A percentile compares a stretch with the other conserved stretches of the same genome.
Evolutionary conservation across 1,139 yeast species (phyloP).

Genomic region (Saccharomyces hybrid): DNA sequence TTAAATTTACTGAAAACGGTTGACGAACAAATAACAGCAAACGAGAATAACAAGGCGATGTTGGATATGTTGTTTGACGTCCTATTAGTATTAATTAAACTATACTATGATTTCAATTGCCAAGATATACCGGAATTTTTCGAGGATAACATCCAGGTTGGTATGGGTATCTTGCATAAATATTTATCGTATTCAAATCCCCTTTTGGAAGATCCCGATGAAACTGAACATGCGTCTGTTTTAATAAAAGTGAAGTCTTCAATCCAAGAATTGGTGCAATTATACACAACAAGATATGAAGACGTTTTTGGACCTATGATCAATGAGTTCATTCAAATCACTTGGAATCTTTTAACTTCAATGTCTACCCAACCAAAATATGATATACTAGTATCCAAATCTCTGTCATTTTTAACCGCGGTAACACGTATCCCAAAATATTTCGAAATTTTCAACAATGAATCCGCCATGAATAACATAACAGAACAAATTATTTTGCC

Average conservation of each 20-base stretch:
- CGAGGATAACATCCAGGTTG: conserved; percentile 75
- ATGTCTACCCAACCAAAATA: conserved; percentile 67
- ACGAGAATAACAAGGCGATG: conserved; percentile 39
- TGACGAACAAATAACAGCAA: conserved; percentile 55
- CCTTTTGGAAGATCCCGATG: conserved; percentile 45
- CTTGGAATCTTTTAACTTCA: conserved; percentile 70
- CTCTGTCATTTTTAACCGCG: conserved; percentile 75
- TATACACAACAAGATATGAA: conserved; percentile 85
- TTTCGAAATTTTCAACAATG: conserved; percentile 58
- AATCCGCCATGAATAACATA: conserved; percentile 63
- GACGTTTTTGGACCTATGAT: conserved; percentile 79
- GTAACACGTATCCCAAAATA: conserved; percentile 66
- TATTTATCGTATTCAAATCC: conserved; percentile 58
- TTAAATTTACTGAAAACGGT: conserved; percentile 56
- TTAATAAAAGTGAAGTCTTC: conserved; percentile 72
- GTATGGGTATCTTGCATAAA: conserved; percentile 77
- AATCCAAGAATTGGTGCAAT: conserved; percentile 74
- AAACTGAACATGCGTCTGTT: conserved; percentile 65
- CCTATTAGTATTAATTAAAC: conserved; percentile 61
- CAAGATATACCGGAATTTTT: conserved; percentile 98
- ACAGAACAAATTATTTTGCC: conserved; percentile 83
- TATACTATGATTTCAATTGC: conserved; percentile 89
- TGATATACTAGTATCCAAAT: conserved; percentile 76
- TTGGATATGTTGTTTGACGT: conserved; percentile 59
- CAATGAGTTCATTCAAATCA: conserved; percentile 68